A percentile compares a stretch with the other conserved stretches of the same genome.
phyloP scores from a whole-genome alignment of 352 stramenopile genomes.

The Globisporangium lucens region DNA sequence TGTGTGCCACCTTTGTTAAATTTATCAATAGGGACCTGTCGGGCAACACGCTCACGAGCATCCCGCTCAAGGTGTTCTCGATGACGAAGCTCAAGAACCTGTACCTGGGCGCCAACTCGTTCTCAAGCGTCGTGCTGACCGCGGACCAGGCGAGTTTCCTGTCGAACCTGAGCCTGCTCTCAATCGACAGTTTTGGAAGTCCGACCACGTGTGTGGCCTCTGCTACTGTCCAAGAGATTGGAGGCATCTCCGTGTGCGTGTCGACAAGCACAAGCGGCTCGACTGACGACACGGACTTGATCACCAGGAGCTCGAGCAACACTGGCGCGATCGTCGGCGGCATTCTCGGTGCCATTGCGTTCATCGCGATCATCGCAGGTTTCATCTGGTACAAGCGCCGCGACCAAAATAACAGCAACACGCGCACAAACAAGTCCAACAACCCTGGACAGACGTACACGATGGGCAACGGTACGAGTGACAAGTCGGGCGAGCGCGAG shows the following conservation, averaged over 20 bases:
- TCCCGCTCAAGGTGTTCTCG: conserved; percentile 45
- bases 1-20: neutral
- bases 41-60: conserved; percentile 47
- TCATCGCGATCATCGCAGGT: conserved; percentile 26
- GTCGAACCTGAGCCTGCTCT: conserved; percentile 35
- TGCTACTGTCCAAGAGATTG: conserved; percentile 23
- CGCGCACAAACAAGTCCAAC: conserved; percentile 10
- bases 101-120: conserved; percentile 50
- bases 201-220: conserved; percentile 25
- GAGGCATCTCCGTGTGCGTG: conserved; percentile 33
- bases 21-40: conserved; percentile 37
- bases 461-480: neutral
- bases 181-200: conserved; percentile 34
- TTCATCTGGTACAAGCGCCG: conserved; percentile 30
- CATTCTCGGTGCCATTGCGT: conserved; percentile 33
- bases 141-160: conserved; percentile 27
- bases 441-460: conserved; percentile 10
- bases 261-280: conserved; percentile 14
- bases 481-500: conserved; percentile 6
- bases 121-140: conserved; percentile 35
- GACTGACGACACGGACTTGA: neutral
- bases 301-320: conserved; percentile 18
- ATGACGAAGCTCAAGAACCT: conserved; percentile 41
- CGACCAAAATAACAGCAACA: conserved; percentile 13
- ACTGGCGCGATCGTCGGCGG: conserved; percentile 35